Evolutionary conservation across 2,329 filamentous ascomycete species (phyloP).

Genomic region (Truncatella angustata): DNA sequence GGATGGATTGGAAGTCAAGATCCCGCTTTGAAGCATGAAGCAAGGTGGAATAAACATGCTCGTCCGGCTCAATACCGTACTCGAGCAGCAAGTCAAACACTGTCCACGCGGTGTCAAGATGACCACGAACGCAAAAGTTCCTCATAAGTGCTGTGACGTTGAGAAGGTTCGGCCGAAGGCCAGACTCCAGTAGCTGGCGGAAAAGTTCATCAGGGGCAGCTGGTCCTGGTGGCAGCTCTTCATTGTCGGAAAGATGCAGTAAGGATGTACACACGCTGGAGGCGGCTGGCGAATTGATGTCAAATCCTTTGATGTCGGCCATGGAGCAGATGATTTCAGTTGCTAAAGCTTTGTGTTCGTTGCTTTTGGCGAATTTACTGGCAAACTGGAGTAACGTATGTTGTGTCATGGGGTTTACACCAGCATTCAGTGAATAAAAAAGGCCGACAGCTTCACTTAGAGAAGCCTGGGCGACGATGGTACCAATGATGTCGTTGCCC

Average conservation of each 20-base stretch:
- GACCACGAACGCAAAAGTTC: slow-evolving; percentile 66
- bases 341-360: slow-evolving; percentile 38
- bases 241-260: slow-evolving; percentile 40
- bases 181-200: slow-evolving; percentile 55
- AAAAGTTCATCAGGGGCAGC: slow-evolving; percentile 54
- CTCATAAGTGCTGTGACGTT: slow-evolving; percentile 67
- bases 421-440: slow-evolving; percentile 17
- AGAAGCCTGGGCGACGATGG: slow-evolving; percentile 12
- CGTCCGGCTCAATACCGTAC: slow-evolving; percentile 61
- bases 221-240: slow-evolving; percentile 34
- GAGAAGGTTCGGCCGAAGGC: slow-evolving; percentile 60
- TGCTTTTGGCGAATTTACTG: slow-evolving; percentile 38
- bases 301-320: slow-evolving; percentile 29
- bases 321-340: slow-evolving; percentile 42
- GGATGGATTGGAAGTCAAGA: slow-evolving; percentile 52
- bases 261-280: slow-evolving; percentile 59
- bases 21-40: slow-evolving; percentile 67
- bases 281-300: slow-evolving; percentile 45
- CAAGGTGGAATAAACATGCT: slow-evolving; percentile 65
- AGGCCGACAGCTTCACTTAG: slow-evolving; percentile 13
- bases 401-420: slow-evolving; percentile 21
- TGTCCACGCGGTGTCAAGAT: slow-evolving; percentile 61
- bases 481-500: slow-evolving; percentile 20
- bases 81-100: slow-evolving; percentile 63
- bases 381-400: slow-evolving; percentile 50